Percentiles rank a stretch among this genome's conserved stretches.
These are phyloP conservation scores for Buxus sempervirens DNA, from an alignment of 164 flowering plant genomes.

Conservation along the genomic window DNA sequence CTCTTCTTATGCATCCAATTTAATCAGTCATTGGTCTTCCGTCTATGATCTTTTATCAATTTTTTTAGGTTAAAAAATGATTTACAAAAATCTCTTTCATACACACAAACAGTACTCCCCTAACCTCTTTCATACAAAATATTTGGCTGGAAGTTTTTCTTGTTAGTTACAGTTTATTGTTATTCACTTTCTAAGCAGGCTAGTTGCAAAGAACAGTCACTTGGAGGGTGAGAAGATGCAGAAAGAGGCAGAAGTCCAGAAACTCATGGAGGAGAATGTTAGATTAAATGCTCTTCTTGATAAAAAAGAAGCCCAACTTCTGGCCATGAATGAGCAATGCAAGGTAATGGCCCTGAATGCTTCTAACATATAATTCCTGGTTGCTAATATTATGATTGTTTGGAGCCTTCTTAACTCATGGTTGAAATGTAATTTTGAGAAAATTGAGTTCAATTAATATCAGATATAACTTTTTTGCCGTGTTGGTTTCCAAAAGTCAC, in stretches of 20 bases:
- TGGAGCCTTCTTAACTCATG: neutral
- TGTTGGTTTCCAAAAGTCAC: neutral
- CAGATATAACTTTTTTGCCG: neutral
- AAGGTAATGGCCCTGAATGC: conserved; percentile 82
- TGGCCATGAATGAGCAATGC: conserved; percentile 98
- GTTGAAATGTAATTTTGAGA: neutral
- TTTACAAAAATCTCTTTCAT: neutral
- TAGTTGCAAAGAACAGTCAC: conserved; percentile 72
- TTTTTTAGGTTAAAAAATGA: neutral
- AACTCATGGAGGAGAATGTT: conserved; percentile 87
- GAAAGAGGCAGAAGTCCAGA: conserved; percentile 85
- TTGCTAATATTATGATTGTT: neutral
- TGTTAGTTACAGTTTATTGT: neutral
- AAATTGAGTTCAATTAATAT: neutral
- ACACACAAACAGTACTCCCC: neutral
- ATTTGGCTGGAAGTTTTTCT: neutral
- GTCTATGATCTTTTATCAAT: neutral
- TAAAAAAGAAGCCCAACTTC: conserved; percentile 95
- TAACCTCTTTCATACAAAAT: neutral
- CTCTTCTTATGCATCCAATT: no score
- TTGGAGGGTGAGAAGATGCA: conserved; percentile 85
- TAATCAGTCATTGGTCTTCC: neutral
- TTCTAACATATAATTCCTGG: conserved; percentile 32
- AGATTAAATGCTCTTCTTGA: conserved; percentile 78
- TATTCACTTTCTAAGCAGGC: conserved; percentile 39